Percentiles rank a stretch among this genome's conserved stretches.
These are phyloP conservation scores for Candida sphagnicola DNA, from an alignment of 805 yeast genomes.

Conservation along the genomic window DNA sequence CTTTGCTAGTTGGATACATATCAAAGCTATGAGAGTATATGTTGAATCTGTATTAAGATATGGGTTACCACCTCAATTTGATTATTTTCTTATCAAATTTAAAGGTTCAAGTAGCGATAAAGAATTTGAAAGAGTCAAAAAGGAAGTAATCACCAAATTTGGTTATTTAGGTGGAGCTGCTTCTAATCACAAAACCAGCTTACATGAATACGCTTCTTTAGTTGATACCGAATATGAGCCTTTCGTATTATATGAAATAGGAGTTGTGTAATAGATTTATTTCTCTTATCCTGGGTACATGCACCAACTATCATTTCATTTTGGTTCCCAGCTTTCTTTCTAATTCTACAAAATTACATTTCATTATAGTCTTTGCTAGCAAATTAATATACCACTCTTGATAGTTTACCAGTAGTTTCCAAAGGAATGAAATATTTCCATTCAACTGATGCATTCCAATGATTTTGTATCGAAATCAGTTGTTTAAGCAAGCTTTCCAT, in stretches of 20 bases:
- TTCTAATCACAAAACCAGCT: conserved; percentile 39
- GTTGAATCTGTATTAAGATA: conserved; percentile 94
- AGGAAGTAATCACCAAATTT: conserved; percentile 67
- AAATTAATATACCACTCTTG: background rate
- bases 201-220: conserved; percentile 84
- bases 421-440: background rate
- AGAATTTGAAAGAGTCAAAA: conserved; percentile 54
- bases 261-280: conserved; percentile 19
- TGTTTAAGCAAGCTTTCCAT: too few species aligned
- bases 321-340: background rate
- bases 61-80: conserved; percentile 93
- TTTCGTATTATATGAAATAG: conserved; percentile 72
- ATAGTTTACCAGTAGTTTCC: too few species aligned
- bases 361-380: background rate
- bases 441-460: too few species aligned
- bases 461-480: too few species aligned
- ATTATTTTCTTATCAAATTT: conserved; percentile 46
- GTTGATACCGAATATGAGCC: conserved; percentile 97
- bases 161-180: conserved; percentile 94
- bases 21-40: conserved; percentile 80
- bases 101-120: conserved; percentile 28
- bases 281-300: background rate
- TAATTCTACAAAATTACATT: background rate
- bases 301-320: background rate
- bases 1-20: conserved; percentile 82